Evolutionary conservation across 345 rosid species (phyloP).

Genomic region (Aurinia saxatilis): DNA sequence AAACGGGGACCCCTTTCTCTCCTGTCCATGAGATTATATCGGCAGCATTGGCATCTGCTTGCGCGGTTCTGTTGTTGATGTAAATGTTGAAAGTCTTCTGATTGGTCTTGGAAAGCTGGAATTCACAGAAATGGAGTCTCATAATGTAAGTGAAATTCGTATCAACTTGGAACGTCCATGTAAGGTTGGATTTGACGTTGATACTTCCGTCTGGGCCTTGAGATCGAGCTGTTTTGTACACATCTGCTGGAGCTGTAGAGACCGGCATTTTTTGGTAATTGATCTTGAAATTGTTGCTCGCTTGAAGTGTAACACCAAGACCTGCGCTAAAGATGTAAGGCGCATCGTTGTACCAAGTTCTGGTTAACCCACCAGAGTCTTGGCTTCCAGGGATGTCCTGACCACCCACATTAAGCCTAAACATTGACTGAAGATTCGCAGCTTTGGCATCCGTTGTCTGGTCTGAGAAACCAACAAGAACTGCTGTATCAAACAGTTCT

Average conservation of each 20-base stretch:
- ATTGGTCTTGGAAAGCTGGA: slow-evolving; percentile 35
- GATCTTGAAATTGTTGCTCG: slow-evolving; percentile 18
- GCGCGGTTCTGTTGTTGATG: slow-evolving; percentile 62
- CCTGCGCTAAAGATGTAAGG: slow-evolving; percentile 51
- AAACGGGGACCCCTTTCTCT: slow-evolving; percentile 38
- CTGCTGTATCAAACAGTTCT: slow-evolving; percentile 42
- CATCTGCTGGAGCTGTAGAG: slow-evolving; percentile 46
- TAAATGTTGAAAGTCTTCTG: slow-evolving; percentile 57
- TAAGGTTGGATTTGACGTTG: slow-evolving; percentile 48
- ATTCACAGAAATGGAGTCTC: slow-evolving; percentile 77
- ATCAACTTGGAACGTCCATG: slow-evolving; percentile 72
- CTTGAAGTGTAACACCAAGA: slow-evolving; percentile 34
- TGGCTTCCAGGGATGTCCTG: slow-evolving; percentile 42
- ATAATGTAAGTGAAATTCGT: slow-evolving; percentile 56
- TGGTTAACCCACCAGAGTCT: slow-evolving; percentile 46
- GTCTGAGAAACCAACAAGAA: slow-evolving; percentile 50
- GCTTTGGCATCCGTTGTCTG: slow-evolving; percentile 27
- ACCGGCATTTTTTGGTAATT: slow-evolving; percentile 34
- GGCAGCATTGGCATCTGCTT: slow-evolving; percentile 27
- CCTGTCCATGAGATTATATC: slow-evolving; percentile 64
- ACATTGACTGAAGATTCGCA: slow-evolving; percentile 50
- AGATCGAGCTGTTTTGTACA: slow-evolving; percentile 53
- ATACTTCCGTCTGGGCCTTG: slow-evolving; percentile 37
- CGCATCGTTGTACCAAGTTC: slow-evolving; percentile 73
- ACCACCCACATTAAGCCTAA: slow-evolving; percentile 69